Conservation (phyloP, 148 eudicot species). For the Camellia granthamiana region DNA sequence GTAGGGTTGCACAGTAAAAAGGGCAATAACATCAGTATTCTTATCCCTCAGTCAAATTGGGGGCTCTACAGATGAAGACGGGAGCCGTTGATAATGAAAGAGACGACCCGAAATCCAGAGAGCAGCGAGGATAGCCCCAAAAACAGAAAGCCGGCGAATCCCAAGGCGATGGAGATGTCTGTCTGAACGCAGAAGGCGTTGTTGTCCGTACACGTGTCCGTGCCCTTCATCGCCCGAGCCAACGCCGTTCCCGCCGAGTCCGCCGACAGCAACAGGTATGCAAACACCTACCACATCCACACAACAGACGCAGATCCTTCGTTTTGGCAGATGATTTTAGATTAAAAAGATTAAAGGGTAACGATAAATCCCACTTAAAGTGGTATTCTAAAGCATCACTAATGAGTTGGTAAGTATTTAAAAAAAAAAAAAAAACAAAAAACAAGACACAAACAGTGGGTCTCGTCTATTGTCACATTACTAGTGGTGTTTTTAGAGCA, state of each 20-base stretch:
- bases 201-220: conserved; percentile 47
- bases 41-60: background rate
- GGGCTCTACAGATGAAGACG: conserved; percentile 50
- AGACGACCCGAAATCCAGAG: conserved; percentile 76
- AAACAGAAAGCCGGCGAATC: conserved; percentile 72
- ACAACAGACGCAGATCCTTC: too few species aligned
- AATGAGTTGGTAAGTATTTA: too few species aligned
- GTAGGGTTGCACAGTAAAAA: background rate
- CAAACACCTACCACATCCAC: conserved; percentile 46
- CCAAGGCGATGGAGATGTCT: conserved; percentile 67
- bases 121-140: conserved; percentile 60
- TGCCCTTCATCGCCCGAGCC: conserved; percentile 48
- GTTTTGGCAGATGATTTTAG: too few species aligned
- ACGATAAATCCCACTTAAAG: too few species aligned
- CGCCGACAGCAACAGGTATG: conserved; percentile 67
- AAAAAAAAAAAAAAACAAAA: too few species aligned
- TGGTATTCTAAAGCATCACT: too few species aligned
- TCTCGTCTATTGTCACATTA: too few species aligned
- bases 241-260: conserved; percentile 66
- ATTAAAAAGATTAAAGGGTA: background rate
- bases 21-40: background rate
- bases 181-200: conserved; percentile 69
- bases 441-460: too few species aligned
- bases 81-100: conserved; percentile 68
- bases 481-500: too few species aligned